Base-by-base conservation (phyloP, 768 basidiomycete genomes). In the Russula olivacea region DNA sequence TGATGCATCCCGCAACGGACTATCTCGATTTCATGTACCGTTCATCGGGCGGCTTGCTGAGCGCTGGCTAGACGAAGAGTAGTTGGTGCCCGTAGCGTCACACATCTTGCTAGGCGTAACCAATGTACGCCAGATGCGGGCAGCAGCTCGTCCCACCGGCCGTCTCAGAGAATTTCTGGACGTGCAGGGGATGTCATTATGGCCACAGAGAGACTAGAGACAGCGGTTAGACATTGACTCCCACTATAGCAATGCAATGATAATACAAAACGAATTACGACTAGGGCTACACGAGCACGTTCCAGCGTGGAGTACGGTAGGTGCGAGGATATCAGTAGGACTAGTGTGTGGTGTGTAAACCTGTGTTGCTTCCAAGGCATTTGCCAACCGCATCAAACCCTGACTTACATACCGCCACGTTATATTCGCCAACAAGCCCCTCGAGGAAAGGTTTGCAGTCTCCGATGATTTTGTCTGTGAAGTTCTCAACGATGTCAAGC, bases 51-150 rank as follows among this genome's bases (percentile, higher is more conserved):
- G 77, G 25, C 71, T 88, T 14, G 89, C 88, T 15, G 86, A 87
- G 65, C 74, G 77, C 61, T 90, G 88, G 86, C 77, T 91, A 12
- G 74, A 76, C 11, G 87, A 86, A 63, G 88, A 89, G 70, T 85
- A 71, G 53, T 55, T 19, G 43, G 32, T 47, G 53, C 53, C 55
- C 21, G 28, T 54, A 32, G 23, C 43, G n/a, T n/a, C 40, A 48
- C n/a, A 5, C n/a, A 52, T 15, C 30, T 51, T 52, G 32, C 41
- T 15, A 19, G 34, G 23, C 61, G 38, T 62, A 32, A 23, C 32
- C 14, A 54, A 23, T 32, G 36, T 21, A 21, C 49, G 41, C 59
- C 25, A 65, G 25, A 40, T 47, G 32, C 50, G 47, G 34, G 43
- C 15, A 40, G 10, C 43, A 30, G 25, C 43, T 30, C 43, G 15